Conservation (phyloP, 139 green algal species). For the Chlamydomonas sp. region DNA sequence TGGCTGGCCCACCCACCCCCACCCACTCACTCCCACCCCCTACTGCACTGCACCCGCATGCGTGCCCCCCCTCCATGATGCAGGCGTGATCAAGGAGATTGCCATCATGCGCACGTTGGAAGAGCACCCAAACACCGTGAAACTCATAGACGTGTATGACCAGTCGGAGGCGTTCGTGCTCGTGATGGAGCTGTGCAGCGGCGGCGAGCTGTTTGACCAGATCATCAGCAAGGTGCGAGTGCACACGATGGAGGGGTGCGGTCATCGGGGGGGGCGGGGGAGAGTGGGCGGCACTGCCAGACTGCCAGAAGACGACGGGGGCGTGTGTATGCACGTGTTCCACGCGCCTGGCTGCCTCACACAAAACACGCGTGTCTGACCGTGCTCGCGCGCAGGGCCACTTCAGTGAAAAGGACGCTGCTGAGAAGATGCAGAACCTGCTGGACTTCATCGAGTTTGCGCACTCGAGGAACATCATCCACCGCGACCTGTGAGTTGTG, state of each 20-base stretch:
- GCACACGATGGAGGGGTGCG: no score
- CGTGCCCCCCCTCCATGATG: background rate
- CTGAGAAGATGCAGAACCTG: conserved; percentile 46
- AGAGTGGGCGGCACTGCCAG: no score
- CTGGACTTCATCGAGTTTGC: conserved; percentile 50
- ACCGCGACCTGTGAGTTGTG: no score
- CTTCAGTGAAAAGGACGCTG: conserved; percentile 52
- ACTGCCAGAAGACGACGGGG: no score
- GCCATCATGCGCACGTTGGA: conserved; percentile 53
- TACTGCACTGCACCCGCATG: background rate
- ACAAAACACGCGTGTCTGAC: no score
- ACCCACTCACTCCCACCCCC: background rate
- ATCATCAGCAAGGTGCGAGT: conserved; percentile 54
- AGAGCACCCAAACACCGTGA: conserved; percentile 48
- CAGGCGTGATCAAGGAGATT: conserved; percentile 57
- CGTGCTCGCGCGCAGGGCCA: no score
- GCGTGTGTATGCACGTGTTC: no score
- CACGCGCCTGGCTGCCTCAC: no score
- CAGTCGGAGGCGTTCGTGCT: conserved; percentile 38
- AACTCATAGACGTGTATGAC: conserved; percentile 47
- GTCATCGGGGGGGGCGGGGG: no score
- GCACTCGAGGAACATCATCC: conserved; percentile 52
- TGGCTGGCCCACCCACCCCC: background rate
- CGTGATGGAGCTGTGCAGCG: conserved; percentile 50
- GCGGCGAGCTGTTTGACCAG: conserved; percentile 66